Evolutionary conservation across 2,329 filamentous ascomycete species (phyloP).

Genomic region (Fusarium torulosum): DNA sequence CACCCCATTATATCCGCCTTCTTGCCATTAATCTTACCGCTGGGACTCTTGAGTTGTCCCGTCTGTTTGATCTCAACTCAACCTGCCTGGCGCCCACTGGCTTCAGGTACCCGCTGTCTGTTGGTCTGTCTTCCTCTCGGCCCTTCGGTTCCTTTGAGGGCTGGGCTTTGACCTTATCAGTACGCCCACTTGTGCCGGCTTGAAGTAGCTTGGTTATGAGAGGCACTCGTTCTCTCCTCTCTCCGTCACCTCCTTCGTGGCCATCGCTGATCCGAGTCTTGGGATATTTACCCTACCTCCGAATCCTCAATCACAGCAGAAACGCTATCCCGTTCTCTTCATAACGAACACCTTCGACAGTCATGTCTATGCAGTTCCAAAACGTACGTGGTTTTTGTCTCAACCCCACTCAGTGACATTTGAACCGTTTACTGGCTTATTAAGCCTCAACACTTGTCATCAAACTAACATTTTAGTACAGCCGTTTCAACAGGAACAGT

Average conservation of each 20-base stretch:
- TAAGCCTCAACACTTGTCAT: conserved; percentile 7
- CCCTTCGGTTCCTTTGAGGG: conserved; percentile 8
- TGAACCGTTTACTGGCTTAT: conserved; percentile 6
- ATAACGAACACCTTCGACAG: conserved; percentile 8
- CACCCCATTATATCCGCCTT: conserved; percentile 23
- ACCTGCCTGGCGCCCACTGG: conserved; percentile 11
- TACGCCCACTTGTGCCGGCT: conserved; percentile 9
- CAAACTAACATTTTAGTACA: conserved; percentile 45
- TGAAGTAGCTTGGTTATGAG: conserved; percentile 17
- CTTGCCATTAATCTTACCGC: conserved; percentile 21
- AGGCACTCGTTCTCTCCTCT: conserved; percentile 13
- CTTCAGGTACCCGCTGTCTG: conserved; percentile 12
- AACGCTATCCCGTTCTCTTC: background rate
- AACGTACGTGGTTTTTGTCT: conserved; percentile 33
- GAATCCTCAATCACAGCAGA: conserved; percentile 6
- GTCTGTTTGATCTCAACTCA: conserved; percentile 21
- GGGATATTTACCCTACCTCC: background rate
- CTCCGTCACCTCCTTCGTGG: conserved; percentile 7
- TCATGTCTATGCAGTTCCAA: conserved; percentile 47
- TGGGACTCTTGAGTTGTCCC: conserved; percentile 16
- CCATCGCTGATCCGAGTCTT: conserved; percentile 9
- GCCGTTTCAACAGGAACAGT: conserved; percentile 63
- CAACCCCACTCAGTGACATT: conserved; percentile 12
- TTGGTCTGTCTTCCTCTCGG: conserved; percentile 4
- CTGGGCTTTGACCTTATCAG: conserved; percentile 14